Percentiles rank a stretch among this genome's conserved stretches.
Evolutionary conservation across 352 stramenopile genomes (phyloP).

Genomic region (Pythium aristosporum): DNA sequence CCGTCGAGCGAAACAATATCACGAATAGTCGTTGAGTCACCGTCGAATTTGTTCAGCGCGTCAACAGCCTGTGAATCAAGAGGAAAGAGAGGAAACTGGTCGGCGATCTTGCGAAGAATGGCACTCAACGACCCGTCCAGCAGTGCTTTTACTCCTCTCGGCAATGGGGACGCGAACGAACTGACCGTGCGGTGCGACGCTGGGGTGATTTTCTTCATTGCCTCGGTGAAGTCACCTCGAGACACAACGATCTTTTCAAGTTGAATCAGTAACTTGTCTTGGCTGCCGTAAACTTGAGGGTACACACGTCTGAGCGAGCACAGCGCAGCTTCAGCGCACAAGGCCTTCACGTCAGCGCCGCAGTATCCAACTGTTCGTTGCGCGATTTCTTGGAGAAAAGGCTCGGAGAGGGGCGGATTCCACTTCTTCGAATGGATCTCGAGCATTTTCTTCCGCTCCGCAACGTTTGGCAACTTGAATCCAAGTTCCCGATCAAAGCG

Average conservation of each 20-base stretch:
- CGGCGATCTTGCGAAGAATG: constrained; percentile 45
- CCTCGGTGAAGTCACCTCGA: constrained; percentile 67
- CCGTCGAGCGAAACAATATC: background rate
- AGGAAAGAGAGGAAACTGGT: constrained; percentile 67
- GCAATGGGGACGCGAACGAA: constrained; percentile 74
- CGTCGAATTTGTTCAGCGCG: constrained; percentile 25
- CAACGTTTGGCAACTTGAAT: constrained; percentile 86
- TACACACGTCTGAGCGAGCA: constrained; percentile 85
- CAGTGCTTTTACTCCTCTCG: constrained; percentile 49
- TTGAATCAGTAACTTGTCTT: constrained; percentile 78
- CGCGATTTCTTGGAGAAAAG: constrained; percentile 75
- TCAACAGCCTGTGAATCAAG: constrained; percentile 47
- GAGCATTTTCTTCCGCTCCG: constrained; percentile 85
- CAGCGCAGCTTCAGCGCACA: constrained; percentile 89
- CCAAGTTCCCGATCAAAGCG: constrained; percentile 91
- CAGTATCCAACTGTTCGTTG: constrained; percentile 89
- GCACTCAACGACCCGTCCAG: constrained; percentile 37
- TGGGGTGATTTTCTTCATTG: constrained; percentile 78
- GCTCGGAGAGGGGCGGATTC: constrained; percentile 64
- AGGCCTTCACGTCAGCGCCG: constrained; percentile 89
- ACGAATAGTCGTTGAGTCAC: background rate
- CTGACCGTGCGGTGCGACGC: constrained; percentile 74
- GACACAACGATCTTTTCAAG: constrained; percentile 70
- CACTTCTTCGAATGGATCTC: constrained; percentile 87
- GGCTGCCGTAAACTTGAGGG: constrained; percentile 83